Evolutionary conservation across 1,139 yeast genomes (phyloP).

Genomic region (Hemisphaericaspora xylanilytica): DNA sequence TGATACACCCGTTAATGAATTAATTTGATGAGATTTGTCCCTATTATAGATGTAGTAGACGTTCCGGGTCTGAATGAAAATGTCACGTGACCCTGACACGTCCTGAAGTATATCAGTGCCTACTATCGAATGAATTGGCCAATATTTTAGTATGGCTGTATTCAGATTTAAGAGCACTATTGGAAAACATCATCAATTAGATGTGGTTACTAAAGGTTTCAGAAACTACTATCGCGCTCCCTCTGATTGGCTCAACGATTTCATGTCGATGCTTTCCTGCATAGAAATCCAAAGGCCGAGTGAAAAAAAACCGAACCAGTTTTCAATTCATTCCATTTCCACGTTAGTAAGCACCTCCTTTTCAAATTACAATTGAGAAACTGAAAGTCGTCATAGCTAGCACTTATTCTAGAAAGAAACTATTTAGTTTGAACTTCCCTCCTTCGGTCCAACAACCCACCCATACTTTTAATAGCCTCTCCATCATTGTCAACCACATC

Average conservation of each 20-base stretch:
- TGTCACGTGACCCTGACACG: too few species aligned
- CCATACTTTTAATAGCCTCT: not conserved
- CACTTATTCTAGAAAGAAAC: too few species aligned
- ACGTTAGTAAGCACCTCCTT: too few species aligned
- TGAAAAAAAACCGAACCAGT: not conserved
- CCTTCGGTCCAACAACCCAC: too few species aligned
- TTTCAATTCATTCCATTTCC: too few species aligned
- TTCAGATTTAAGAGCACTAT: not conserved
- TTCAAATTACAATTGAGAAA: too few species aligned
- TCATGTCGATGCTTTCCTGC: conserved; percentile 1
- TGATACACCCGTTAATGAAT: not conserved
- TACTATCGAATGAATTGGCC: too few species aligned
- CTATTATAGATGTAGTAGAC: not conserved
- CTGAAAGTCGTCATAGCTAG: too few species aligned
- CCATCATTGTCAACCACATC: not conserved
- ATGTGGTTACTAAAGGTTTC: not conserved
- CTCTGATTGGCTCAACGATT: conserved; percentile 11
- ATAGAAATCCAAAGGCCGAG: not conserved
- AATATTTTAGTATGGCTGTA: too few species aligned
- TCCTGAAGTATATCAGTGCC: too few species aligned
- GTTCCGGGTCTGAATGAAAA: not conserved
- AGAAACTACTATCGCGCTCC: conserved; percentile 13
- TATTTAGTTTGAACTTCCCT: too few species aligned
- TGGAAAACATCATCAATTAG: not conserved
- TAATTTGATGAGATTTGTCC: not conserved